Conservation (phyloP, 331 rosid species). For the Malus hybrid region DNA sequence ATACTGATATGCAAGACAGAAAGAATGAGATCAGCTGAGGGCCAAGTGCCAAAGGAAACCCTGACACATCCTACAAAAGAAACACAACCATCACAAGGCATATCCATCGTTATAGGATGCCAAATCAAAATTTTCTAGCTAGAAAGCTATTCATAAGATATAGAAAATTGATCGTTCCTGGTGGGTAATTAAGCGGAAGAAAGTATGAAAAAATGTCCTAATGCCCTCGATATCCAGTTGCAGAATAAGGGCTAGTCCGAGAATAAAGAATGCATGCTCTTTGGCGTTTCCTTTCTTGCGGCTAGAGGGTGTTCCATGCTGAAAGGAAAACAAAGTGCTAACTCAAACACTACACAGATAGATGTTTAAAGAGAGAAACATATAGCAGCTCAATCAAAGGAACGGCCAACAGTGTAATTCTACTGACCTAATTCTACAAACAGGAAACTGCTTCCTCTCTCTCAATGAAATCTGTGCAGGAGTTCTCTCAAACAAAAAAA, state of each 20-base stretch:
- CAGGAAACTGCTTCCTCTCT: too few species aligned
- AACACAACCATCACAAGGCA: too few species aligned
- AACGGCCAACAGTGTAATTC: too few species aligned
- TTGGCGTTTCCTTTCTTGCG: slow-evolving; percentile 93
- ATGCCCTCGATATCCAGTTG: slow-evolving; percentile 87
- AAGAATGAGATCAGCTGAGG: slow-evolving; percentile 65
- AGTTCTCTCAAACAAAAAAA: too few species aligned
- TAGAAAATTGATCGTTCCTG: slow-evolving; percentile 41
- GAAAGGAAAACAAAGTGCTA: slow-evolving; percentile 13
- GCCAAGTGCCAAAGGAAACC: slow-evolving; percentile 93
- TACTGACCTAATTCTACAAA: too few species aligned
- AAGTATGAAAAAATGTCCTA: slow-evolving; percentile 76
- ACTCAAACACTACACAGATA: not conserved
- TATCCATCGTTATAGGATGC: too few species aligned
- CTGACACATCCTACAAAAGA: slow-evolving; percentile 80
- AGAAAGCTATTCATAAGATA: too few species aligned
- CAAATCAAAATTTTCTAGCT: too few species aligned
- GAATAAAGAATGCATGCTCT: slow-evolving; percentile 75
- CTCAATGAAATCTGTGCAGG: too few species aligned
- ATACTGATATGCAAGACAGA: slow-evolving; percentile 50
- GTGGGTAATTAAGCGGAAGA: slow-evolving; percentile 66
- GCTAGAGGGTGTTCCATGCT: slow-evolving; percentile 98
- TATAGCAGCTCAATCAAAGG: too few species aligned
- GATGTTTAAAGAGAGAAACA: too few species aligned
- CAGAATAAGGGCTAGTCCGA: slow-evolving; percentile 79